These are phyloP conservation scores for Alloascoidea africana DNA, from an alignment of 805 yeast species.

Conservation along the genomic window DNA sequence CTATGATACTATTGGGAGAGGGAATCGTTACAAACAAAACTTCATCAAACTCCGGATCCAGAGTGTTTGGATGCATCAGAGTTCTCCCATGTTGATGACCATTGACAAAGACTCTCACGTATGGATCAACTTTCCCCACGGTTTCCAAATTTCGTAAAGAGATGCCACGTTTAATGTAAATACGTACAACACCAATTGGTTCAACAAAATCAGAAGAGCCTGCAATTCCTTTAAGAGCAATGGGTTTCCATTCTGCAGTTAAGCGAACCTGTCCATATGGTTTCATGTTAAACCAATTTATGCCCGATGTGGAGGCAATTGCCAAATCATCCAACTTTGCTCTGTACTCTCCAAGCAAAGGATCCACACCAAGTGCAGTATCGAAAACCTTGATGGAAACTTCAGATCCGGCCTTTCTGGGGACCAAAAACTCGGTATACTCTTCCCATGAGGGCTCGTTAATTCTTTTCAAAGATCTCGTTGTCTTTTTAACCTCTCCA, in stretches of 20 bases:
- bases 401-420: constrained; percentile 39
- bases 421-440: constrained; percentile 42
- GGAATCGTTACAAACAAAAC: constrained; percentile 54
- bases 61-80: constrained; percentile 34
- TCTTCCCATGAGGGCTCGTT: constrained; percentile 68
- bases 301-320: constrained; percentile 26
- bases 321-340: constrained; percentile 34
- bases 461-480: constrained; percentile 47
- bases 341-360: constrained; percentile 36
- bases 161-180: constrained; percentile 43
- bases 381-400: constrained; percentile 47
- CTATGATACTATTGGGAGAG: constrained; percentile 59
- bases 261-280: constrained; percentile 43
- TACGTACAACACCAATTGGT: constrained; percentile 52
- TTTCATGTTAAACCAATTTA: constrained; percentile 30
- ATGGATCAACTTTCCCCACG: constrained; percentile 69
- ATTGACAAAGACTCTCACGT: constrained; percentile 50
- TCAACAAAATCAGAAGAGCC: constrained; percentile 30
- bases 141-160: constrained; percentile 57
- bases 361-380: constrained; percentile 29
- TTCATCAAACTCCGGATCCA: constrained; percentile 61
- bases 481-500: constrained; percentile 34
- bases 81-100: constrained; percentile 57
- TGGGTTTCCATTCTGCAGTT: constrained; percentile 56
- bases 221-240: constrained; percentile 36